Evolutionary conservation across 176 grass and related monocot genomes (phyloP), one percentile per base, ranked within the genome.

Genomic region (Zea luxurians): DNA sequence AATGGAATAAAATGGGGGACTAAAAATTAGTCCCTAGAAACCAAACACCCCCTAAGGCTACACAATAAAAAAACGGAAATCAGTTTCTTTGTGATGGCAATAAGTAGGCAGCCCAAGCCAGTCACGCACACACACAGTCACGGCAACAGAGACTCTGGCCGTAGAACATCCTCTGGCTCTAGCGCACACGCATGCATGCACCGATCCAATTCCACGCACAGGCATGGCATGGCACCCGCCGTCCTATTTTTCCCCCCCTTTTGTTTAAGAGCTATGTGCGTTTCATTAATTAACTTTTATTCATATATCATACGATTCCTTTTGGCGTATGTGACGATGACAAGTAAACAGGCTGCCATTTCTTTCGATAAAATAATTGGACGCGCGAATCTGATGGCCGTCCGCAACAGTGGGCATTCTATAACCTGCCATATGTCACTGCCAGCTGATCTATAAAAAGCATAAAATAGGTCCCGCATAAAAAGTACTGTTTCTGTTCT

Each of bases 301-400:
- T 27, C 27, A 27, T 27, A 27, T 27, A 27, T 27, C 27, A 27
- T 27, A 27, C 27, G 27, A 41, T 65, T 66, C 66, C 58, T 82
- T 82, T 71, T 59, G 78, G 73, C 48, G 11, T 48, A 18, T 49
- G 27, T 78, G 79, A 82, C 44, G 49, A 34, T 1, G 79, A 83
- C 79, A 73, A 43, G 36, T 43, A 80, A 69, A 50, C 70, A 61
- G 10, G 12, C 48, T 17, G 10, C 13, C 48, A 40, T 53, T 38
- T 73, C 27, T 61, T 50, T 10, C 13, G 2, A 1, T 16, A 80
- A 82, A 73, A 52, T 49, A 41, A 52, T 27, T 27, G 27, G 27
- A 27, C 27, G 27, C 27, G 27, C 27, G 27, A 27, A 27, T 27
- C 27, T 27, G 27, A 27, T 27, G 27, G 27, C 27, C 27, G 27